Percentiles rank a stretch among this genome's conserved stretches.
phyloP scores from a whole-genome alignment of 495 filamentous ascomycete genomes.

The Hypoxylon lenormandii region DNA sequence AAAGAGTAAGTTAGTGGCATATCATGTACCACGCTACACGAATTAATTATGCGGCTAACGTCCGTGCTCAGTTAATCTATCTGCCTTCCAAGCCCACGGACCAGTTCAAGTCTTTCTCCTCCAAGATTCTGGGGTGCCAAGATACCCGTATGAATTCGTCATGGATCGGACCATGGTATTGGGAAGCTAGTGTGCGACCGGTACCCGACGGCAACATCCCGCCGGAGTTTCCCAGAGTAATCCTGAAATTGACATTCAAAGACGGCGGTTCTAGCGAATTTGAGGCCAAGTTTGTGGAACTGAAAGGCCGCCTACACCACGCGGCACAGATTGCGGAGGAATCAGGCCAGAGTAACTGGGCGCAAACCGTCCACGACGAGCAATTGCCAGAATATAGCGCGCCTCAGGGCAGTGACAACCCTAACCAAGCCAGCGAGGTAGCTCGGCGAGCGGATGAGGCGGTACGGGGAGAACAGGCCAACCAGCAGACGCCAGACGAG shows the following conservation, averaged over 20 bases:
- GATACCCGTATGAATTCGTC: constrained; percentile 92
- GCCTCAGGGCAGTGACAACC: constrained; percentile 45
- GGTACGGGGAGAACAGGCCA: constrained; percentile 41
- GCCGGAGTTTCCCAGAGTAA: constrained; percentile 74
- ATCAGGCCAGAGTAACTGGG: constrained; percentile 60
- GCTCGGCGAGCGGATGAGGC: constrained; percentile 43
- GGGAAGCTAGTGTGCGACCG: constrained; percentile 82
- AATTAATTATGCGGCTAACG: constrained; percentile 16
- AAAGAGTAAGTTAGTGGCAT: constrained; percentile 70
- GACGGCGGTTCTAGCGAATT: constrained; percentile 96
- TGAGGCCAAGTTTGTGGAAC: constrained; percentile 80
- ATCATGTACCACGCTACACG: not conserved
- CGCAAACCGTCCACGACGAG: constrained; percentile 77
- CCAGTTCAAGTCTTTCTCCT: constrained; percentile 85
- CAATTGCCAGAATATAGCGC: constrained; percentile 85
- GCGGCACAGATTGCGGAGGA: constrained; percentile 75
- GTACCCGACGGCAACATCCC: constrained; percentile 88
- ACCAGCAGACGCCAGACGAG: constrained; percentile 71
- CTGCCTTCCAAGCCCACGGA: constrained; percentile 77
- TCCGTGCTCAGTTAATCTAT: constrained; percentile 77
- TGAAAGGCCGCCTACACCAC: constrained; percentile 84
- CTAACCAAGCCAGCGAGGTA: constrained; percentile 37
- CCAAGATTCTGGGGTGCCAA: constrained; percentile 83
- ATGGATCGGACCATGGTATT: constrained; percentile 96
- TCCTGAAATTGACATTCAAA: constrained; percentile 87